Evolutionary conservation across 108 stramenopile species (phyloP).

Genomic region (Nannochloropsis salina): DNA sequence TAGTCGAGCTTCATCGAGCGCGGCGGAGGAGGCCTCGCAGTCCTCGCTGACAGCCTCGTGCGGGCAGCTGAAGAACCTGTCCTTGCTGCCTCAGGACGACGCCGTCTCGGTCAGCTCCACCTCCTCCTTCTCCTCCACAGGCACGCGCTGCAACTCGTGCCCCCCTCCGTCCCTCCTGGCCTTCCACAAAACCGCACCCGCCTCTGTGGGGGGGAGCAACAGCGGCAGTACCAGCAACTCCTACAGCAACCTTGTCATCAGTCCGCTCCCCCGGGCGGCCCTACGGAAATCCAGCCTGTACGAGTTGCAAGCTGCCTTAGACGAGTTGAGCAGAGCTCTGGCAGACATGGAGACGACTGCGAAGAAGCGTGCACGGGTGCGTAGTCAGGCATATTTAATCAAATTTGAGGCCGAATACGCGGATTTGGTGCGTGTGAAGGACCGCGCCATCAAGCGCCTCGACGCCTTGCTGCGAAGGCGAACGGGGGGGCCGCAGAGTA

Average conservation of each 20-base stretch:
- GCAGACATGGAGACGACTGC: conserved; percentile 19
- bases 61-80: no score
- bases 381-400: not conserved
- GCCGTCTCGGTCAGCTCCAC: not conserved
- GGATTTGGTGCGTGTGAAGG: not conserved
- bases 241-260: not conserved
- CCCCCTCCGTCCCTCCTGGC: not conserved
- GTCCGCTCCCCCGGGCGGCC: not conserved
- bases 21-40: no score
- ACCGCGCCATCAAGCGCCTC: not conserved
- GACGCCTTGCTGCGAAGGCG: not conserved
- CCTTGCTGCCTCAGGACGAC: not conserved
- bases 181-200: not conserved
- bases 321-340: not conserved
- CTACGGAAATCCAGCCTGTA: not conserved
- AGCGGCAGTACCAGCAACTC: not conserved
- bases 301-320: conserved; percentile 1
- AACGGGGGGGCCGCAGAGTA: not conserved
- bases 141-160: not conserved
- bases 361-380: not conserved
- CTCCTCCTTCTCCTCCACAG: not conserved
- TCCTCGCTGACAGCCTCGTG: no score
- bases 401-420: not conserved
- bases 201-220: conserved; percentile 2
- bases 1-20: no score